Conservation (phyloP, 257 asterid genomes). For the Nicotiana noctiflora region DNA sequence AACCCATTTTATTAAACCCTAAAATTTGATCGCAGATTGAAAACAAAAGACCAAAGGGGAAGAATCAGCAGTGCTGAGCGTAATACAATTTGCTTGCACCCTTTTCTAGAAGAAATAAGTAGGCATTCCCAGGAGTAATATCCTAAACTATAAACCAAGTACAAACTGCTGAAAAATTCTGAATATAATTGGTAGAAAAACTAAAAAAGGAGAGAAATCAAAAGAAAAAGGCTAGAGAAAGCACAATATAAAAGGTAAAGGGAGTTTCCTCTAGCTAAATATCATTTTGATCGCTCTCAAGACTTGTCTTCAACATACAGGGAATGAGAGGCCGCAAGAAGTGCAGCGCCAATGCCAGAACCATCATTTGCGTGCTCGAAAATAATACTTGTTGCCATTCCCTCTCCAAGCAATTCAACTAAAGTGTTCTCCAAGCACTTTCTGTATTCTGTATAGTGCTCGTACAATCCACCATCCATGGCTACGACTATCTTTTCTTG, state of each 20-base stretch:
- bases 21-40: not conserved
- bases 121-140: not conserved
- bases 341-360: constrained; percentile 69
- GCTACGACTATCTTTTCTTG: constrained; percentile 43
- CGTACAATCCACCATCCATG: constrained; percentile 63
- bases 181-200: not conserved
- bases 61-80: not conserved
- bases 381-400: constrained; percentile 22
- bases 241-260: not conserved
- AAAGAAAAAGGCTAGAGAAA: not conserved
- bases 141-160: not conserved
- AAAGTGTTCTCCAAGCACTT: constrained; percentile 40
- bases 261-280: not conserved
- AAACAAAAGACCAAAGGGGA: not conserved
- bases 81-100: not conserved
- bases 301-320: constrained; percentile 18
- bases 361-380: constrained; percentile 59
- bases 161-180: not conserved
- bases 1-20: not conserved
- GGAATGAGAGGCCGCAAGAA: constrained; percentile 60
- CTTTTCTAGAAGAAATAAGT: not conserved
- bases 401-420: constrained; percentile 43
- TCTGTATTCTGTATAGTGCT: constrained; percentile 50
- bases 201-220: not conserved
- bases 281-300: not conserved